Evolutionary conservation across 2,329 filamentous ascomycete genomes (phyloP), one percentile per base, ranked within the genome.

Genomic region (Fonsecaea multimorphosa): DNA sequence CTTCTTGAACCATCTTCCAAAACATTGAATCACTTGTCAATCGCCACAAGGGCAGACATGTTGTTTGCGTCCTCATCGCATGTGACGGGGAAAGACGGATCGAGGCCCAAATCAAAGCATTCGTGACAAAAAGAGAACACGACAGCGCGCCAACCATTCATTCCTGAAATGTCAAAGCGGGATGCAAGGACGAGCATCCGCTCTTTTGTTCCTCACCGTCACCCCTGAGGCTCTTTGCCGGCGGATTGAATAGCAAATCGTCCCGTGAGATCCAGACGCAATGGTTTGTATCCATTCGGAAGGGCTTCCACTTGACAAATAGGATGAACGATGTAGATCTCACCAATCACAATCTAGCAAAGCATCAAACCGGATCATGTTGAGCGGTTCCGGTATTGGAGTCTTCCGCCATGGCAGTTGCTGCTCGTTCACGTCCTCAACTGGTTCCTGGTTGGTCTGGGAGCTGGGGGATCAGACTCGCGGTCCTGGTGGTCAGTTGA

Each of bases 1-100:
- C 65, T 67, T 67, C 65, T 64, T 51, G 11, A 40, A n/a, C 40
- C 7, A 44, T 40, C 24, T 58, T n/a, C 36, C 14, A 44, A 24
- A 7, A 44, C 11, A 40, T 29, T 11, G 9, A 36, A 31, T 14
- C 3, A 7, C 6, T 9, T 12, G 5, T 8, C 44, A 36, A 22
- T 46, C 7, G 55, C 34, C 40, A 32, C 29, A 31, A 8, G 29
- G 19, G 14, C 6, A 5, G 11, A 12, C 32, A 27, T 40, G 19
- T 14, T 46, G 32, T n/a, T 58, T 58, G 32, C 55, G 24, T 9
- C 2, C 55, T 29, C 36, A 12, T 22, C 36, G 29, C 27, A 58
- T 44, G 36, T 27, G 22, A 58, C 34, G 55, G 34, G 55, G 55
- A 58, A n/a, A 46, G 19, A 27, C 34, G 55, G 36, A 5, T 27